These are phyloP conservation scores for Saccharomycopsis lassenensis DNA, from an alignment of 805 yeast genomes.

Conservation along the genomic window DNA sequence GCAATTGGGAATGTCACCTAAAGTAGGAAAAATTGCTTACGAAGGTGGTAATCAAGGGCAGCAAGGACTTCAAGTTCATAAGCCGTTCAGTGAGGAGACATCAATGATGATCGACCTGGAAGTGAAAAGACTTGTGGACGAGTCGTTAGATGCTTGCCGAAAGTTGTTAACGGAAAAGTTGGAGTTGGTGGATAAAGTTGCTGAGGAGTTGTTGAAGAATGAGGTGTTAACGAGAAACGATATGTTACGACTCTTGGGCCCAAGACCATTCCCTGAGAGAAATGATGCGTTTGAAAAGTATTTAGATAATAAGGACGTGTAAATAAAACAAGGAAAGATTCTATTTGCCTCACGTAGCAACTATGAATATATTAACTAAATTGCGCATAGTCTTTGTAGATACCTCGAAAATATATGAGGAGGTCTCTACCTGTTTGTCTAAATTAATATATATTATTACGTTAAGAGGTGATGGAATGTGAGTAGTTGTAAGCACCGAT, in stretches of 20 bases:
- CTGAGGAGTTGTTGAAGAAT: constrained; percentile 57
- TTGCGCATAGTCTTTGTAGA: too few species aligned
- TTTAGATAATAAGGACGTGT: constrained; percentile 27
- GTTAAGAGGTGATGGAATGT: too few species aligned
- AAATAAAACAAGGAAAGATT: too few species aligned
- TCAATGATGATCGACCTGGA: constrained; percentile 58
- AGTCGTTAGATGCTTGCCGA: constrained; percentile 52
- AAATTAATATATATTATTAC: too few species aligned
- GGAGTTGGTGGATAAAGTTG: constrained; percentile 56
- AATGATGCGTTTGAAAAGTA: constrained; percentile 89
- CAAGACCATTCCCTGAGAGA: constrained; percentile 66
- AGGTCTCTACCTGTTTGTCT: too few species aligned
- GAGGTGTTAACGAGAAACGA: constrained; percentile 78
- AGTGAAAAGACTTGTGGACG: constrained; percentile 54
- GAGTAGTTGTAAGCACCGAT: constrained; percentile 41
- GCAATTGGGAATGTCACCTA: constrained; percentile 76
- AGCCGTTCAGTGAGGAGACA: constrained; percentile 65
- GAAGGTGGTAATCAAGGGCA: constrained; percentile 36
- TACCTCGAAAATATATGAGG: too few species aligned
- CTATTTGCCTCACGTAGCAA: too few species aligned
- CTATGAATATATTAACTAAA: too few species aligned
- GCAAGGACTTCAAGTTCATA: constrained; percentile 43
- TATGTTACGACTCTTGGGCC: constrained; percentile 65
- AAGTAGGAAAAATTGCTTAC: constrained; percentile 47
- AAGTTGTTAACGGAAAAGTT: constrained; percentile 45